These are phyloP conservation scores for Diaporthe citrichinensis DNA, from an alignment of 2,329 filamentous ascomycete species.

Conservation along the genomic window DNA sequence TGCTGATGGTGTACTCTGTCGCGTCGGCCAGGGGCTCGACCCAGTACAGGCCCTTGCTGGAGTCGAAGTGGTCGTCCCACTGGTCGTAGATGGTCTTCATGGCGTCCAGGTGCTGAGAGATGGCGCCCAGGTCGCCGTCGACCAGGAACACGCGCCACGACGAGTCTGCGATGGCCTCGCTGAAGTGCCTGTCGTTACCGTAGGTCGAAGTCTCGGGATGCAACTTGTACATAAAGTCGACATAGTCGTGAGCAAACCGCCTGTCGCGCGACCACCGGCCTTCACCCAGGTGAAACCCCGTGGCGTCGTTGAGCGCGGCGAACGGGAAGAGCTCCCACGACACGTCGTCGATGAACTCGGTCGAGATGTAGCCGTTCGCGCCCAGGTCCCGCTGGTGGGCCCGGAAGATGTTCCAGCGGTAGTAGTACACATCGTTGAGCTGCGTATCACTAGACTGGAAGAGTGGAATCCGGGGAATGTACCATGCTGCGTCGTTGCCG, in stretches of 20 bases:
- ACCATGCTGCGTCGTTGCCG: slow-evolving; percentile 57
- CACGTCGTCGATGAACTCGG: slow-evolving; percentile 60
- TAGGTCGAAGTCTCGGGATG: slow-evolving; percentile 45
- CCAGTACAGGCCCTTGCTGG: slow-evolving; percentile 57
- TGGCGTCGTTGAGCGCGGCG: slow-evolving; percentile 59
- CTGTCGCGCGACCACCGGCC: slow-evolving; percentile 60
- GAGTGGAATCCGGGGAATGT: slow-evolving; percentile 53
- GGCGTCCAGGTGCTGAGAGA: slow-evolving; percentile 50
- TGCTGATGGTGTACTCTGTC: slow-evolving; percentile 60
- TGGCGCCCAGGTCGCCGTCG: slow-evolving; percentile 53
- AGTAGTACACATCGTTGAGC: slow-evolving; percentile 60
- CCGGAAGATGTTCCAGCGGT: slow-evolving; percentile 60
- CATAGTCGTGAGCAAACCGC: slow-evolving; percentile 59
- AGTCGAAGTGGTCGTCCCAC: slow-evolving; percentile 56
- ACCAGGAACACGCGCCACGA: slow-evolving; percentile 58
- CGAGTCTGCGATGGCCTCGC: slow-evolving; percentile 57
- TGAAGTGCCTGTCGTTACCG: slow-evolving; percentile 58
- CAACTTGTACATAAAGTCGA: slow-evolving; percentile 55
- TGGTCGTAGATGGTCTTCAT: slow-evolving; percentile 55
- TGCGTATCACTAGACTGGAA: slow-evolving; percentile 55
- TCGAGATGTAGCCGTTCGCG: slow-evolving; percentile 57
- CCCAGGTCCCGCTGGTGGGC: slow-evolving; percentile 60
- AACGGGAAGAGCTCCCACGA: slow-evolving; percentile 58
- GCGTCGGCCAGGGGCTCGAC: slow-evolving; percentile 59
- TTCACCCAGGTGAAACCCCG: slow-evolving; percentile 59